A percentile compares a stretch with the other conserved stretches of the same genome.
These are phyloP conservation scores for Flaveria ramosissima DNA, from an alignment of 129 eudicot genomes.

Conservation along the genomic window DNA sequence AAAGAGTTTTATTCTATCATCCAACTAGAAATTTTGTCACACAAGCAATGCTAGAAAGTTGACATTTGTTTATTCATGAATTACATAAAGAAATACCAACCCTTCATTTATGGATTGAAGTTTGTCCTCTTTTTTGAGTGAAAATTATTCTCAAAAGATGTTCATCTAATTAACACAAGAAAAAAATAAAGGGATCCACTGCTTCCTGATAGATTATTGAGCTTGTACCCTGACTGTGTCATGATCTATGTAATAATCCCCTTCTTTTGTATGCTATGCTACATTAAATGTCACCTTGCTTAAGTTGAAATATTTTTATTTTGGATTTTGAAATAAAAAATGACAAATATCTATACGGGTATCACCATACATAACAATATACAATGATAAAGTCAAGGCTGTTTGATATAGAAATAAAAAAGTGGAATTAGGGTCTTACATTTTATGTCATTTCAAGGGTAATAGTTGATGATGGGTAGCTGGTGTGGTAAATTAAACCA, in stretches of 20 bases:
- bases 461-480: neutral
- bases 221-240: neutral
- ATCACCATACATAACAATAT: constrained; percentile 17
- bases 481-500: neutral
- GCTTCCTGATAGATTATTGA: constrained; percentile 7
- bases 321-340: neutral
- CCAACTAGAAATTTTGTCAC: constrained; percentile 3
- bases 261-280: constrained; percentile 1
- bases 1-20: constrained; percentile 1
- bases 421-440: neutral
- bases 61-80: constrained; percentile 19
- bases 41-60: constrained; percentile 21
- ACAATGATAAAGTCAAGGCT: constrained; percentile 4
- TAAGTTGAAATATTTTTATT: neutral
- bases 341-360: constrained; percentile 14
- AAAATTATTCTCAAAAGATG: neutral
- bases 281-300: constrained; percentile 10
- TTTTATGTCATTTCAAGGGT: neutral
- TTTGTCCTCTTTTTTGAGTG: neutral
- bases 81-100: constrained; percentile 4
- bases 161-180: constrained; percentile 7
- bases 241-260: constrained; percentile 1
- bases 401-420: neutral
- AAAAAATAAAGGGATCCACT: constrained; percentile 14
- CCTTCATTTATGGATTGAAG: constrained; percentile 14